Conservation (phyloP, 2,329 filamentous ascomycete species). For the Neonectria faginata region DNA sequence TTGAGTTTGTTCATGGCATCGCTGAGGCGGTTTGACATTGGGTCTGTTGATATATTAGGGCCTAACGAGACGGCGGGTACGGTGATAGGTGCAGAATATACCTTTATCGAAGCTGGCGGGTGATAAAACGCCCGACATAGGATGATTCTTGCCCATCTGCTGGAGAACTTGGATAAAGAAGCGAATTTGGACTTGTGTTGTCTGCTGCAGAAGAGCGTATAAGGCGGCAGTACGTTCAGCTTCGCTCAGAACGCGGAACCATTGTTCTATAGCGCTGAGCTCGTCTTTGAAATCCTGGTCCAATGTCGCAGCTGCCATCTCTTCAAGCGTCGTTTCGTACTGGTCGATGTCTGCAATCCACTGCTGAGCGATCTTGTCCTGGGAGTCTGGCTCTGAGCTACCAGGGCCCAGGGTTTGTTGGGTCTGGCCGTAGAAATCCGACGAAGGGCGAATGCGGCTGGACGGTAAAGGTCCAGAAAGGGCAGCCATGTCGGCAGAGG, state of each 20-base stretch:
- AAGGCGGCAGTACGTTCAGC: slow-evolving; percentile 95
- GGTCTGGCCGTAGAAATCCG: slow-evolving; percentile 89
- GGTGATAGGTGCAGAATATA: slow-evolving; percentile 54
- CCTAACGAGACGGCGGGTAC: background rate
- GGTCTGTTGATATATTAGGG: slow-evolving; percentile 68
- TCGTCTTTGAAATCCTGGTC: slow-evolving; percentile 99
- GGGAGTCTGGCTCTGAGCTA: slow-evolving; percentile 79
- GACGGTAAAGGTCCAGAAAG: slow-evolving; percentile 75
- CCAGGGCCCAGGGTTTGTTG: slow-evolving; percentile 76
- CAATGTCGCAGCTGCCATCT: slow-evolving; percentile 98
- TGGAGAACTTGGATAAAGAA: slow-evolving; percentile 99
- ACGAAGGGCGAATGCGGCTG: slow-evolving; percentile 90
- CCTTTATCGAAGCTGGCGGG: slow-evolving; percentile 98
- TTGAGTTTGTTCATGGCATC: slow-evolving; percentile 97
- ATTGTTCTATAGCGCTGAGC: slow-evolving; percentile 98
- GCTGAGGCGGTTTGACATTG: slow-evolving; percentile 94
- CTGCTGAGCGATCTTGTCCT: slow-evolving; percentile 95
- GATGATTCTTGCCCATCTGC: slow-evolving; percentile 98
- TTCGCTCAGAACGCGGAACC: slow-evolving; percentile 97
- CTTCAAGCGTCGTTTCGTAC: slow-evolving; percentile 97
- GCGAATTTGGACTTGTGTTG: slow-evolving; percentile 97
- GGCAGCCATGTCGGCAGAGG: slow-evolving; percentile 94
- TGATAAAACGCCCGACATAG: slow-evolving; percentile 94
- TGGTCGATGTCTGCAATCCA: slow-evolving; percentile 99
- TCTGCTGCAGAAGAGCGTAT: slow-evolving; percentile 96